Conservation (phyloP, 495 filamentous ascomycete species). For the Geoglossum glabrum region DNA sequence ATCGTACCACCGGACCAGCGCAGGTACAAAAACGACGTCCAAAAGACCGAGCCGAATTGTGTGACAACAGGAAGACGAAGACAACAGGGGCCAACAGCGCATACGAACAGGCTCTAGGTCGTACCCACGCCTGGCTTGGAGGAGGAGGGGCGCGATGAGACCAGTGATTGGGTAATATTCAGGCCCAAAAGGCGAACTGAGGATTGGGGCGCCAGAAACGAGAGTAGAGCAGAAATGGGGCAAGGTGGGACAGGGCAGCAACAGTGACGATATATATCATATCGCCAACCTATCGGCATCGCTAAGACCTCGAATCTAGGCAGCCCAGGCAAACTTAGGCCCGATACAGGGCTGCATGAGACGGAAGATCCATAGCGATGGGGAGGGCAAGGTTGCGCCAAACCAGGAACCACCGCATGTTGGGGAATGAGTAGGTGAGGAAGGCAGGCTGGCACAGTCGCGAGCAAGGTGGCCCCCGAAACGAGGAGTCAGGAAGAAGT, state of each 20-base stretch:
- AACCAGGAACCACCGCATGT: neutral
- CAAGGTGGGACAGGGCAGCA: neutral
- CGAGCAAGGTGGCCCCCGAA: neutral
- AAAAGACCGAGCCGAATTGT: neutral
- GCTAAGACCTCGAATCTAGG: slow-evolving; percentile 1
- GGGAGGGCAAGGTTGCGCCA: neutral
- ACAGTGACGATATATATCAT: neutral
- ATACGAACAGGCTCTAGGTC: neutral
- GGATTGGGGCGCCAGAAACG: neutral
- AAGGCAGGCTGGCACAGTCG: neutral
- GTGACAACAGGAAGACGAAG: neutral
- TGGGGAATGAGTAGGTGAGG: neutral
- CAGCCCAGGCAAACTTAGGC: neutral
- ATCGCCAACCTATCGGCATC: neutral
- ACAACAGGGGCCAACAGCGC: neutral
- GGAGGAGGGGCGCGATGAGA: neutral
- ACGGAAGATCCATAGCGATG: neutral
- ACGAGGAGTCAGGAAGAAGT: neutral
- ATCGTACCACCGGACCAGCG: neutral
- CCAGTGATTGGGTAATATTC: neutral
- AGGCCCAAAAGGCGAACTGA: neutral
- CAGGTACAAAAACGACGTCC: neutral
- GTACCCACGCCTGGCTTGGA: neutral
- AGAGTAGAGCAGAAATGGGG: neutral
- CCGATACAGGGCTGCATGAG: slow-evolving; percentile 3